Base-by-base conservation (phyloP, 129 eudicot species). In the Flaveria linearis region DNA sequence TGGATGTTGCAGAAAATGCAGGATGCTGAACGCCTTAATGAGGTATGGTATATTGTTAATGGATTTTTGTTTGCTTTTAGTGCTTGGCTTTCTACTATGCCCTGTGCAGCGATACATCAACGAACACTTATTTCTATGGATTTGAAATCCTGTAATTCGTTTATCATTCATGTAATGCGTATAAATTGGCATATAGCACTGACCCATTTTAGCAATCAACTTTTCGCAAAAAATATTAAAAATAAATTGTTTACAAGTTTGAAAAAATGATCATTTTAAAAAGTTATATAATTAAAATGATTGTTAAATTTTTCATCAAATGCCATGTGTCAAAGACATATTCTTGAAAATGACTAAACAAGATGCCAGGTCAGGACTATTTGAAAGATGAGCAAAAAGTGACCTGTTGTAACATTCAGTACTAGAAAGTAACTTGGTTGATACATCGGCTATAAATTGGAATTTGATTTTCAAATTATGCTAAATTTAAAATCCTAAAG, bases 1-100 rank as follows among this genome's bases (percentile, higher is more conserved):
- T 91, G 93, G 96, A 88, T 94, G 98, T 62, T 87, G 76, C 93
- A 91, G 69, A 94, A 94, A 74, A 91, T 91, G 98, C 87, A 91
- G 80, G 98, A 94, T 83, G 98, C 97, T 65, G 98, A 94, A 78
- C 91, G 91, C 46, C 90, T 94, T 63, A 94, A 94, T 73, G 98
- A 94, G 93, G 98, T 94, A 78, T 72, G 36, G 7, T 36, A 18
- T 52, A 69, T 20, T 28, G 12, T 71, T 78, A 1, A 63, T 47
- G 25, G 43, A 18, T 28, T 50, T 61, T 70, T 71, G 60, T 71
- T 22, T 71, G 46, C 43, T 78, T 71, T 7, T 71, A 45, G 53
- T 30, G 17, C 68, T 6, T 53, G 56, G 18, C 41, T 22, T 67
- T 66, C 5, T 52, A 8, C 23, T 7, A 28, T 33, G 46, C 12